Evolutionary conservation across 176 grass and related monocot genomes (phyloP), one percentile per base, ranked within the genome.

Genomic region (Dendrocalamus sinicus): DNA sequence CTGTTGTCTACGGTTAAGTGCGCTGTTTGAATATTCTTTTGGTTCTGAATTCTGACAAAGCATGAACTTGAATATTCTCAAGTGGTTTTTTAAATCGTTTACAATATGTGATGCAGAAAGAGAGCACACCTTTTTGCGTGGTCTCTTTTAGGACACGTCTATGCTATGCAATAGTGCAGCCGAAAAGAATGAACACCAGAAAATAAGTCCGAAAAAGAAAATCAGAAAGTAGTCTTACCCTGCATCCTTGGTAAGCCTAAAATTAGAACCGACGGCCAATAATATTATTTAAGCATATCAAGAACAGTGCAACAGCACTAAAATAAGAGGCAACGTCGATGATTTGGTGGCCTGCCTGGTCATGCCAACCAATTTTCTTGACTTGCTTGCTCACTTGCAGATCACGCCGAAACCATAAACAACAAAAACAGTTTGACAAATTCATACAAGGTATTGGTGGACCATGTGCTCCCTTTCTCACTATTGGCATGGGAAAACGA

Each of bases 1-100:
- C 53, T 2, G 6, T 55, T 55, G 15, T 20, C 53, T 53, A 15
- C 15, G 60, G 60, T 61, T 12, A 59, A 48, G 44, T 53, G 28
- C 12, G 28, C 39, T 80, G 64, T 47, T 30, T 75, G 80, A 71
- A 88, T 78, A 79, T 14, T 71, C 30, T 40, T 4, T 51, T 70
- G 60, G 52, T n/a, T 41, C 37, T 26, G 26, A 30, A 55, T 60
- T 65, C 9, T 41, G 72, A 67, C 20, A 20, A 54, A 53, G 30
- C 66, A 40, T 75, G 22, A 40, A 24, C 28, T 47, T 73, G 41
- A 61, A 83, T 58, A 32, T 57, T n/a, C 61, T 39, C n/a, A 22
- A 47, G 69, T 61, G 23, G 67, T 28, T 46, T 14, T 12, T 9
- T 12, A 1, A 1, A 60, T 60, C 58, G 23, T 60, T 23, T 60